A percentile compares a stretch with the other conserved stretches of the same genome.
phyloP scores from a whole-genome alignment of 2,329 filamentous ascomycete species.

The Dothidotthia symphoricarpi region DNA sequence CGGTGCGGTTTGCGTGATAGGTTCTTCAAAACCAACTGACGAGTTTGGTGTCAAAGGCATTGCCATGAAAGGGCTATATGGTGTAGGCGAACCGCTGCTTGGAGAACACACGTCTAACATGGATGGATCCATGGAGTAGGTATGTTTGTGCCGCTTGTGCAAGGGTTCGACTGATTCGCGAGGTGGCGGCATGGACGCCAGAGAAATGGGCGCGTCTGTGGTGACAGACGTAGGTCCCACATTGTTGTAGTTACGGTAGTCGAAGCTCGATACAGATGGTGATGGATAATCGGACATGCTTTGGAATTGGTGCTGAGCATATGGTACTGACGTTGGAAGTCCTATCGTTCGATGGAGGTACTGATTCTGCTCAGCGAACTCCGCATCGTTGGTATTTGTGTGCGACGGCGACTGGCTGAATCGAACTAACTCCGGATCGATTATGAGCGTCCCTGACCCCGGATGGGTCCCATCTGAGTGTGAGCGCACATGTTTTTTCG shows the following conservation, averaged over 20 bases:
- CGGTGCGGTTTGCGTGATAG: slow-evolving; percentile 16
- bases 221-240: slow-evolving; percentile 14
- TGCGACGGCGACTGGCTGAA: slow-evolving; percentile 19
- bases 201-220: slow-evolving; percentile 17
- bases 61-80: slow-evolving; percentile 47
- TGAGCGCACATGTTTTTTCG: slow-evolving; percentile 24
- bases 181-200: slow-evolving; percentile 33
- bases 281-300: slow-evolving; percentile 26
- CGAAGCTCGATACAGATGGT: slow-evolving; percentile 16
- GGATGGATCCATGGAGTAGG: slow-evolving; percentile 26
- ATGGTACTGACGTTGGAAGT: slow-evolving; percentile 11
- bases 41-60: slow-evolving; percentile 48
- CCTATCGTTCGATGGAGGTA: slow-evolving; percentile 8
- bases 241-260: slow-evolving; percentile 14
- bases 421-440: slow-evolving; percentile 30
- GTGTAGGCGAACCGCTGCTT: slow-evolving; percentile 37
- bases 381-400: slow-evolving; percentile 9
- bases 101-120: slow-evolving; percentile 41
- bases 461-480: slow-evolving; percentile 24
- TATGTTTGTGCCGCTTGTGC: slow-evolving; percentile 25
- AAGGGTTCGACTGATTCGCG: slow-evolving; percentile 14
- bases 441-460: slow-evolving; percentile 18
- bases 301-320: slow-evolving; percentile 19
- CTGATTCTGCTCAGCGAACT: slow-evolving; percentile 15
- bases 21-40: slow-evolving; percentile 39